Evolutionary conservation across 345 rosid species (phyloP).

Genomic region (Bretschneidera sinensis): DNA sequence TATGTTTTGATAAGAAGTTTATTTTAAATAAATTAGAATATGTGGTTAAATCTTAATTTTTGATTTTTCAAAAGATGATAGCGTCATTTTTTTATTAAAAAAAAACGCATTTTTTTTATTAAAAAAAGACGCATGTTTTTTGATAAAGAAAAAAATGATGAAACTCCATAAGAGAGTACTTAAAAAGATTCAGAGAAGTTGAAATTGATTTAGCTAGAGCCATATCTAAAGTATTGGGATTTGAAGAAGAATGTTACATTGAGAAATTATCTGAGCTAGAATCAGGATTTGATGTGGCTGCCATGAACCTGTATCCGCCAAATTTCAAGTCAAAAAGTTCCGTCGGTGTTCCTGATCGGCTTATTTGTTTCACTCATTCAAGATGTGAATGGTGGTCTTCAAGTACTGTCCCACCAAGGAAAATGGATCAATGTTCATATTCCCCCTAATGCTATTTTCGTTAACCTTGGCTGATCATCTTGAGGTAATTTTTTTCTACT

Average conservation of each 20-base stretch:
- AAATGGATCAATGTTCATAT: constrained; percentile 21
- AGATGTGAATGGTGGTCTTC: constrained; percentile 29
- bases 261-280: constrained; percentile 21
- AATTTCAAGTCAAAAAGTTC: constrained; percentile 16
- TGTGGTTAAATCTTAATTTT: too few species aligned
- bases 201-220: constrained; percentile 23
- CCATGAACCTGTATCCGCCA: constrained; percentile 28
- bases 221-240: constrained; percentile 20
- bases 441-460: constrained; percentile 15
- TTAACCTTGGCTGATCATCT: constrained; percentile 28
- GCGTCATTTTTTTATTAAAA: too few species aligned
- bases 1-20: too few species aligned
- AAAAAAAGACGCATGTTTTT: too few species aligned
- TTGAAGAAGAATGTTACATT: constrained; percentile 21
- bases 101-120: too few species aligned
- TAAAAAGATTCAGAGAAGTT: constrained; percentile 14
- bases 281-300: constrained; percentile 25
- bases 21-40: too few species aligned
- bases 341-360: constrained; percentile 22
- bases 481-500: constrained; percentile 9
- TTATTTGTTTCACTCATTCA: constrained; percentile 24
- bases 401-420: constrained; percentile 16
- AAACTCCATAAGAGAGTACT: constrained; percentile 17
- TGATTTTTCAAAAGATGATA: too few species aligned
- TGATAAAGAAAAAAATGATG: not conserved